Conservation (phyloP, 441 rosid species). For the Pelargonium australe region DNA sequence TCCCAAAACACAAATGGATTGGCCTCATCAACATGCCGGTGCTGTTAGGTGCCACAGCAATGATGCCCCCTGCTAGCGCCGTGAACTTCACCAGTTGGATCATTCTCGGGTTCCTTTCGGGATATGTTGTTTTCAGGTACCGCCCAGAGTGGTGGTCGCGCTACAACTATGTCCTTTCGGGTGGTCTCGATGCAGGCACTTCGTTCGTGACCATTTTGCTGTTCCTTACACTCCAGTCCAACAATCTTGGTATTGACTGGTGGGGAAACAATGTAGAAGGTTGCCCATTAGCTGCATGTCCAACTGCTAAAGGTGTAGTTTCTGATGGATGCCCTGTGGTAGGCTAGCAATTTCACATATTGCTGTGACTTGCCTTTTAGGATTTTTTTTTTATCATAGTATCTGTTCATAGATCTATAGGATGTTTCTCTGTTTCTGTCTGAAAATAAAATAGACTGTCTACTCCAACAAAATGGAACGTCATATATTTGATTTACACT, state of each 20-base stretch:
- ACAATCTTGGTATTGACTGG: slow-evolving; percentile 38
- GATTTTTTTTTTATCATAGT: too few relatives aligned
- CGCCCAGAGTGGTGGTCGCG: slow-evolving; percentile 52
- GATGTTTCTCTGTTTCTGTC: too few relatives aligned
- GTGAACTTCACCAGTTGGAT: slow-evolving; percentile 72
- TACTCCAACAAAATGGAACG: too few relatives aligned
- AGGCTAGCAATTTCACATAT: neutral
- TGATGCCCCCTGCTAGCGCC: slow-evolving; percentile 79
- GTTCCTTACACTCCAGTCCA: slow-evolving; percentile 43
- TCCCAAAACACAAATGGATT: slow-evolving; percentile 70
- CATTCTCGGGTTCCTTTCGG: slow-evolving; percentile 46
- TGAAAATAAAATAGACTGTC: too few relatives aligned
- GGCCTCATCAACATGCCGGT: slow-evolving; percentile 74
- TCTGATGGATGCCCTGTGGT: slow-evolving; percentile 54
- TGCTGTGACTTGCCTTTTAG: neutral
- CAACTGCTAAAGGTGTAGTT: slow-evolving; percentile 53
- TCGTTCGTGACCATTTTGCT: slow-evolving; percentile 57
- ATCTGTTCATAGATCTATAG: too few relatives aligned
- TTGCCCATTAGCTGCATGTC: slow-evolving; percentile 61
- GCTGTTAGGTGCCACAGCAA: slow-evolving; percentile 63
- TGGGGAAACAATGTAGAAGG: slow-evolving; percentile 59
- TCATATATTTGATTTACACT: neutral
- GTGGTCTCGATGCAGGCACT: slow-evolving; percentile 71
- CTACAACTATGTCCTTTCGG: slow-evolving; percentile 60
- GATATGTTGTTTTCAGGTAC: slow-evolving; percentile 48